phyloP scores from a whole-genome alignment of 176 grass and related monocot species.

The Bromus sterilis region DNA sequence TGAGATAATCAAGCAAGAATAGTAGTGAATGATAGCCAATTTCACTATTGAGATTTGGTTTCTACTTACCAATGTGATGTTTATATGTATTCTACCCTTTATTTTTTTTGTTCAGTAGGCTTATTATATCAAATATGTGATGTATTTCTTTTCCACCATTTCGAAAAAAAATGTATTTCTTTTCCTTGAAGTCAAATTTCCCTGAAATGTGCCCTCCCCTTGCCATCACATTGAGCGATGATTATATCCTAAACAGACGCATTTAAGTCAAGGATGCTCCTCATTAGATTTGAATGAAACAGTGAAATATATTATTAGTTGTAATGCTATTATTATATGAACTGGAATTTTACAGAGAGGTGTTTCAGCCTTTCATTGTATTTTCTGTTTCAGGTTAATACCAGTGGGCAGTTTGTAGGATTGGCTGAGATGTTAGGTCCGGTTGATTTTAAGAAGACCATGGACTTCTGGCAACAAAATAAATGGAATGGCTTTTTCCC shows the following conservation, averaged over 20 bases:
- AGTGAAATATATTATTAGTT: neutral
- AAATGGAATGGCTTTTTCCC: slow-evolving; percentile 88
- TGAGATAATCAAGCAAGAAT: neutral
- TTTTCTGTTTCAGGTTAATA: slow-evolving; percentile 73
- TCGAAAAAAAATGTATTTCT: too few species aligned
- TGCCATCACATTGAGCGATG: neutral
- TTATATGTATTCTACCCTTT: slow-evolving; percentile 2
- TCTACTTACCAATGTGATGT: neutral
- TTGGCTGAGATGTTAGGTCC: slow-evolving; percentile 89
- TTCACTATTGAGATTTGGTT: neutral
- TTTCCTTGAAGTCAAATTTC: neutral
- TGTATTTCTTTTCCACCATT: neutral
- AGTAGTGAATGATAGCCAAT: slow-evolving; percentile 4
- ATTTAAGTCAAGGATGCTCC: slow-evolving; percentile 1
- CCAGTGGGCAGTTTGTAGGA: slow-evolving; percentile 83
- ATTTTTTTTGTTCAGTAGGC: neutral
- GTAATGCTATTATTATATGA: neutral
- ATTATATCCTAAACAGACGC: neutral
- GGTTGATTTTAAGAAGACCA: slow-evolving; percentile 81
- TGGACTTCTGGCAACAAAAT: slow-evolving; percentile 76
- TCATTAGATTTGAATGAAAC: neutral
- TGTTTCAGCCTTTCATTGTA: neutral
- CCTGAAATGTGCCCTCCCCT: neutral
- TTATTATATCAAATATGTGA: neutral
- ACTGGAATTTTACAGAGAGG: neutral